Base-by-base conservation (phyloP, 176 grass and related monocot species). In the Oropetium thomaeum region DNA sequence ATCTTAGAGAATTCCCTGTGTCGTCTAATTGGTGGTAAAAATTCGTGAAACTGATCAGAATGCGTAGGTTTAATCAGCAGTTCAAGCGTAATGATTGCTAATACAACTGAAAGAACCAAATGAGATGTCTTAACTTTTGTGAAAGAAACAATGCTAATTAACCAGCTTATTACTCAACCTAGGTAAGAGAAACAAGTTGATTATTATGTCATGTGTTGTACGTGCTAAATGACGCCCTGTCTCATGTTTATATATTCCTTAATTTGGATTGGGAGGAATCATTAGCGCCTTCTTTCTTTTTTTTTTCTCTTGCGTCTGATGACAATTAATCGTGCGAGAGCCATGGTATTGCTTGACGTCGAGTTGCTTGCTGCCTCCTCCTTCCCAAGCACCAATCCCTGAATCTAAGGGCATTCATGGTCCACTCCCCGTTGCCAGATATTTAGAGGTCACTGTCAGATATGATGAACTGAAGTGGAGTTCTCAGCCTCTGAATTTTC, bases 341-440 rank as follows among this genome's bases (percentile, higher is more conserved):
- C 48, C 66, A 55, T 22, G 52, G 65, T 20, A 40, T 66, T 85
- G 75, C 76, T 85, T 79, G 22, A 48, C 39, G 29, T 57, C 33
- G 26, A 57, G 81, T 79, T 79, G 76, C 83, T 79, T 79, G 29
- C 76, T 79, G 76, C 76, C 61, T 47, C 83, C 75, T 85, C 76
- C 76, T 85, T 85, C 76, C 76, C 66, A 65, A 57, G 66, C 71
- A 57, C 67, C 23, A 27, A 47, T 47, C 78, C 11, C 62, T 25
- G 65, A 76, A 59, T 51, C 38, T 22, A 23, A 9, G 48, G 73
- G 49, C 4, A 58, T 71, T 31, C 34, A 19, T 49, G 38, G 38
- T 76, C 79, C 73, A 77, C 74, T 10, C 10, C 12, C 43, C 26
- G 55, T 59, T 59, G 4, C 42, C 40, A 67, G 67, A 87, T 67